Evolutionary conservation across 2,329 filamentous ascomycete genomes (phyloP).

Genomic region (Ophiostoma piceae): DNA sequence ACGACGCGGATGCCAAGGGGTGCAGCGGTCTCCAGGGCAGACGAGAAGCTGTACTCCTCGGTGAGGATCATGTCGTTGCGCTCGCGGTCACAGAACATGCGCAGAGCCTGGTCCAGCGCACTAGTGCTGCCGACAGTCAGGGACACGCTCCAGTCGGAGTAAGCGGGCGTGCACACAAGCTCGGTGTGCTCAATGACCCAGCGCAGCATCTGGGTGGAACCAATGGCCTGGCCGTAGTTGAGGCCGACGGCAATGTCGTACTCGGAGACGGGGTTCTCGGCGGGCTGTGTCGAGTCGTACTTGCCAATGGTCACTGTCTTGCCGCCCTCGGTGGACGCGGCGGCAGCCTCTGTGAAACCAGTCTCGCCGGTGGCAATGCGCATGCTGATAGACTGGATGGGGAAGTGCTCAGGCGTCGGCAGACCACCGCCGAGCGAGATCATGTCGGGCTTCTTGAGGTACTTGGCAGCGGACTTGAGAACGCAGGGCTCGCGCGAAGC

Average conservation of each 20-base stretch:
- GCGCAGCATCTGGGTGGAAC: constrained; percentile 78
- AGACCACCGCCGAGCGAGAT: constrained; percentile 92
- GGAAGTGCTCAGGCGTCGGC: constrained; percentile 85
- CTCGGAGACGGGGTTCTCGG: constrained; percentile 32
- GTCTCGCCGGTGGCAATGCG: constrained; percentile 62
- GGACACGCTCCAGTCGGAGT: constrained; percentile 82
- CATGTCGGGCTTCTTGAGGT: constrained; percentile 72
- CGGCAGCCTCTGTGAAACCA: constrained; percentile 65
- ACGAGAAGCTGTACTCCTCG: constrained; percentile 88
- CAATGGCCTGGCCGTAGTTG: constrained; percentile 87
- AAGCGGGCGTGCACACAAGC: constrained; percentile 78
- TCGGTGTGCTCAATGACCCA: constrained; percentile 95
- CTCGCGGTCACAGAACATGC: constrained; percentile 68
- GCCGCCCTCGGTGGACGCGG: constrained; percentile 47
- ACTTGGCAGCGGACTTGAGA: constrained; percentile 77
- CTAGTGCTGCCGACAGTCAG: constrained; percentile 83
- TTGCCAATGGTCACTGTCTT: constrained; percentile 66
- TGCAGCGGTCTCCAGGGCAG: constrained; percentile 54
- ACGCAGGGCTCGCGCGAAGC: constrained; percentile 58
- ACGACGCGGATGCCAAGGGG: constrained; percentile 50
- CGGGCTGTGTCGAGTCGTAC: constrained; percentile 63
- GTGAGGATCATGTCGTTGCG: constrained; percentile 74
- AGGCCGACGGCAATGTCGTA: constrained; percentile 80
- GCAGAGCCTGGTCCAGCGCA: constrained; percentile 73
- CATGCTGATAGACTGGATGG: constrained; percentile 72